Evolutionary conservation across 495 filamentous ascomycete genomes (phyloP), one percentile per base, ranked within the genome.

Genomic region (Penicillium cataractarum): DNA sequence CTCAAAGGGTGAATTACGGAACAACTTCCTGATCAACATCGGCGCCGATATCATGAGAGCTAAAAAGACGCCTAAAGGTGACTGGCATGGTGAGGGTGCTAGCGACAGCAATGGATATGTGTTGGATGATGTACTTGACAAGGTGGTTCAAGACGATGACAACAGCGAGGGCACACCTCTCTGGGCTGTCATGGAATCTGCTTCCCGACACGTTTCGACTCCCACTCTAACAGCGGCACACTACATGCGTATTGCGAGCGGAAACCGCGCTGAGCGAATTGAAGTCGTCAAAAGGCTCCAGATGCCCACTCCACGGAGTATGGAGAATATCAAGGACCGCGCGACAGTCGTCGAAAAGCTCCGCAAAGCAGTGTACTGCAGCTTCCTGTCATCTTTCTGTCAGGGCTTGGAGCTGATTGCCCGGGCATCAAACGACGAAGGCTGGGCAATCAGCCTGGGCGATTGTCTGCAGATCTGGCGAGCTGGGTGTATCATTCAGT

Each of bases 131-230:
- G 83, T 92, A 10, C 83, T 87, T 59, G 90, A 92, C 71, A 93
- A 91, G 60, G 89, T 92, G 0, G 89, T 91, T 2, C 88, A 92
- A 76, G 87, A 91, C 61, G 82, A 85, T 52, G 85, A 88, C 55
- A 78, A 80, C 61, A 82, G 82, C 31, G 89, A 92, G 72, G 89
- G 90, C 8, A 93, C 89, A 6, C 84, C 87, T 0, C 77, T 85
- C 64, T 92, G 85, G 87, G 81, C 79, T 12, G 76, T 86, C 33
- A 83, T 82, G 71, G 87, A 92, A 66, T 84, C 86, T 4, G 83
- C 86, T 21, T 64, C 71, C 5, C 80, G 84, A 9, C 88, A 93
- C 65, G 80, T 92, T 6, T 82, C 89, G 0, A 81, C 83, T 8
- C 87, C 89, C 0, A 90, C 89, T 0, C 78, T 92, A 19, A 80